Conservation (phyloP, 2,329 filamentous ascomycete genomes). For the Remersonia thermophila region DNA sequence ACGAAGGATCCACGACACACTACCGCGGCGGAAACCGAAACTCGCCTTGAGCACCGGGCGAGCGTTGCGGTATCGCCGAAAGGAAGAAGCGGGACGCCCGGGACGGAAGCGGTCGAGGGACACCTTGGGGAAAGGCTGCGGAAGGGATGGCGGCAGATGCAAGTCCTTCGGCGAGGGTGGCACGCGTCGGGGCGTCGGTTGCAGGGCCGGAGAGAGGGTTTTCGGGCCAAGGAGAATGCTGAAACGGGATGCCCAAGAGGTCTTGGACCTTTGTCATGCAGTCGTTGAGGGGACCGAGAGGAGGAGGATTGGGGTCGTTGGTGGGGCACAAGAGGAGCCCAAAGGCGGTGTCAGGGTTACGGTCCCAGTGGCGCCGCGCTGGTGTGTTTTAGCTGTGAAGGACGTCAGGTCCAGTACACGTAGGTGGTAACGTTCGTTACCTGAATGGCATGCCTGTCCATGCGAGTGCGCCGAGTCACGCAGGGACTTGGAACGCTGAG, state of each 20-base stretch:
- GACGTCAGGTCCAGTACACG: too few species aligned
- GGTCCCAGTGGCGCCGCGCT: conserved; percentile 1
- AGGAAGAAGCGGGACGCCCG: background rate
- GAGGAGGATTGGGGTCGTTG: conserved; percentile 1
- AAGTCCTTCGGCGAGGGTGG: too few species aligned
- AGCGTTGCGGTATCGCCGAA: too few species aligned
- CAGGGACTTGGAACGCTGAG: too few species aligned
- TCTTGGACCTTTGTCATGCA: background rate
- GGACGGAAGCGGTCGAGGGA: background rate
- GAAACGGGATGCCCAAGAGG: conserved; percentile 5
- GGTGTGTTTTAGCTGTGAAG: conserved; percentile 7
- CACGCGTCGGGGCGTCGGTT: too few species aligned
- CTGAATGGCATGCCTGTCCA: conserved; percentile 3
- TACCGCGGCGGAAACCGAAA: too few species aligned
- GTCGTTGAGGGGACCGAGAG: background rate
- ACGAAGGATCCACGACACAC: background rate
- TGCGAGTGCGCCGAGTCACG: too few species aligned
- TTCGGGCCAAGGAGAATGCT: background rate
- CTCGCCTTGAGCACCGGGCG: too few species aligned
- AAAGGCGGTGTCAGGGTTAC: conserved; percentile 10
- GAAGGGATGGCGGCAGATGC: too few species aligned
- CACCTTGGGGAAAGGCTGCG: too few species aligned
- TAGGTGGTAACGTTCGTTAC: background rate
- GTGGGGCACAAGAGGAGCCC: background rate
- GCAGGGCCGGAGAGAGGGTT: conserved; percentile 1